Conservation (phyloP, 768 basidiomycete genomes). For the Cyclocybe aegerita region DNA sequence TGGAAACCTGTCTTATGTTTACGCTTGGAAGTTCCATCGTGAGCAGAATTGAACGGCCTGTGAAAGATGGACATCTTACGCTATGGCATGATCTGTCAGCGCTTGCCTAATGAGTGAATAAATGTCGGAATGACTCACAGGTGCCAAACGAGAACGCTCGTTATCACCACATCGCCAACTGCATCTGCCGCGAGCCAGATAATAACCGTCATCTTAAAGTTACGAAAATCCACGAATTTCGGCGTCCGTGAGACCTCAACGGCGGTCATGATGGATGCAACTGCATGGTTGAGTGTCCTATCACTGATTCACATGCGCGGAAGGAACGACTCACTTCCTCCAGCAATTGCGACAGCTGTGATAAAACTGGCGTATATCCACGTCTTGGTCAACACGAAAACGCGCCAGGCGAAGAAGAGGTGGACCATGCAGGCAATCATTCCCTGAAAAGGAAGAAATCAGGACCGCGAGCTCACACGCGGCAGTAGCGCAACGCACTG, state of each 20-base stretch:
- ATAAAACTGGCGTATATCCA: slow-evolving; percentile 16
- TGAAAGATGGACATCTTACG: background rate
- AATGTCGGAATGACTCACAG: slow-evolving; percentile 29
- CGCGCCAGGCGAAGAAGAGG: slow-evolving; percentile 42
- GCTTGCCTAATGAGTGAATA: background rate
- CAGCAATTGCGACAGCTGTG: slow-evolving; percentile 9
- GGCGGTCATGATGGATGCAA: background rate
- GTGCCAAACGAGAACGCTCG: slow-evolving; percentile 37
- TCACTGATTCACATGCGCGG: background rate
- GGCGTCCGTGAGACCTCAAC: slow-evolving; percentile 4
- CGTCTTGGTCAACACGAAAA: slow-evolving; percentile 23
- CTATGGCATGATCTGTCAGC: background rate
- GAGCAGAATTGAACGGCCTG: background rate
- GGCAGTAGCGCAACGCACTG: slow-evolving; percentile 26
- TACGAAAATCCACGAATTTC: slow-evolving; percentile 1
- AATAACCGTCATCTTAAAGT: slow-evolving; percentile 17
- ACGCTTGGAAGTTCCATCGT: slow-evolving; percentile 5
- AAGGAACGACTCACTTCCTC: slow-evolving; percentile 17
- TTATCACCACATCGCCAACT: slow-evolving; percentile 40
- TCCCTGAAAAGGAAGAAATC: slow-evolving; percentile 26
- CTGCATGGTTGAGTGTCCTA: background rate
- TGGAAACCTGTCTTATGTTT: slow-evolving; percentile 21
- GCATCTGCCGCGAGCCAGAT: slow-evolving; percentile 43
- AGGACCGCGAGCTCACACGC: background rate
- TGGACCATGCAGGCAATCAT: slow-evolving; percentile 43